These are phyloP conservation scores for Jaenimonas drosophilae DNA, from an alignment of 208 protist genomes.

Conservation along the genomic window DNA sequence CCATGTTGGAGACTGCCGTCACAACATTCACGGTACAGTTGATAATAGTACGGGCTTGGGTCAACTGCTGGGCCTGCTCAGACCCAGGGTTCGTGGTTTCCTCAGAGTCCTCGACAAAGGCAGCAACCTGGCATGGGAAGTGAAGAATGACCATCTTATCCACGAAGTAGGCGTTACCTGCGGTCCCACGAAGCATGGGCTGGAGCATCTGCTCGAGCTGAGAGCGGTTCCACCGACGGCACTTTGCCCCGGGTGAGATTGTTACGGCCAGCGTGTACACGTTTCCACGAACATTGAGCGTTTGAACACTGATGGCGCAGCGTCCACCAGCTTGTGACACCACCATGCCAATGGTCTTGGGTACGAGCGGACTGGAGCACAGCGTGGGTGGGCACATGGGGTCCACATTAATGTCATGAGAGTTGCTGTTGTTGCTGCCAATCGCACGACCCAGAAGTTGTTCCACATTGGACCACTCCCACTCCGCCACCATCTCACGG, in stretches of 20 bases:
- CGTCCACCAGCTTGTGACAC: conserved; percentile 18
- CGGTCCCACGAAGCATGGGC: conserved; percentile 31
- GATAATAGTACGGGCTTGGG: conserved; percentile 66
- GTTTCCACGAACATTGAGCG: conserved; percentile 44
- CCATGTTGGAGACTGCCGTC: conserved; percentile 73
- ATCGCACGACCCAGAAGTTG: conserved; percentile 63
- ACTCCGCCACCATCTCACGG: conserved; percentile 73
- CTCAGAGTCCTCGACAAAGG: conserved; percentile 57
- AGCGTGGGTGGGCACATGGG: conserved; percentile 61
- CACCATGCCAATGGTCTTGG: conserved; percentile 39
- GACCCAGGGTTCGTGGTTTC: conserved; percentile 11
- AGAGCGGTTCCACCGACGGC: conserved; percentile 15
- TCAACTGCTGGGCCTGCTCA: conserved; percentile 22
- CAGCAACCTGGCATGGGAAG: conserved; percentile 79
- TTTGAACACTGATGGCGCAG: conserved; percentile 42
- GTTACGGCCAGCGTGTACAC: conserved; percentile 53
- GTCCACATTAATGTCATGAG: conserved; percentile 45
- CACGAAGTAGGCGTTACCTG: conserved; percentile 34
- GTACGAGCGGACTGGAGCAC: conserved; percentile 59
- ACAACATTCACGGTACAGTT: conserved; percentile 87
- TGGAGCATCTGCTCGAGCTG: conserved; percentile 24
- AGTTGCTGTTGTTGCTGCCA: conserved; percentile 15
- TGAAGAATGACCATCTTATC: conserved; percentile 34
- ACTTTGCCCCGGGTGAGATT: conserved; percentile 21
- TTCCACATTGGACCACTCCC: conserved; percentile 86